Base-by-base conservation (phyloP, 495 filamentous ascomycete species). In the Haplographium delicatum region DNA sequence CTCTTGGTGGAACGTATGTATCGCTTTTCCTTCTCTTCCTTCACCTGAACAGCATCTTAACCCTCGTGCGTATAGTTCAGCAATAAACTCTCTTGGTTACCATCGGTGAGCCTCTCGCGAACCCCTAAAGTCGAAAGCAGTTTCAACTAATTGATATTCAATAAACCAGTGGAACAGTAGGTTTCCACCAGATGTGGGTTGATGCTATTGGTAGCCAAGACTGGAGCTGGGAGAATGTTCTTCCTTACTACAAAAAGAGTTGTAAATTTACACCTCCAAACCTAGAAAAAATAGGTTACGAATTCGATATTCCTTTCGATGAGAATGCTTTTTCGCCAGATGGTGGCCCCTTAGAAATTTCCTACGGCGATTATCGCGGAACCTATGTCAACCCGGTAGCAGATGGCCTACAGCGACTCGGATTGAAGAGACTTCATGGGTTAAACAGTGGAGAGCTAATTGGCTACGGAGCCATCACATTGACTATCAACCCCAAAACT, bases 241-340 rank as follows among this genome's bases (percentile, higher is more conserved):
- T 80, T 1, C 77, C 76, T 0, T 81, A 71, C 52, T 85, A 74
- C 49, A 63, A 80, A 51, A 75, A 74, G 35, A 74, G 69, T 39
- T 40, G 67, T 0, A 54, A 67, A 1, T 79, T 82, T 56, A 81
- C 78, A 0, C 64, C 72, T 0, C 80, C 81, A 1, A 64, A 78
- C 28, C 42, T 27, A 10, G 39, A 39, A 4, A n/a, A 82, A 78
- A 0, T n/a, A n/a, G n/a, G n/a, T n/a, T n/a, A n/a, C n/a, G n/a
- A n/a, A n/a, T n/a, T n/a, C n/a, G n/a, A n/a, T n/a, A n/a, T n/a
- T n/a, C n/a, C n/a, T n/a, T n/a, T n/a, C n/a, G n/a, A n/a, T n/a
- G n/a, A n/a, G n/a, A n/a, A n/a, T n/a, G n/a, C n/a, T n/a, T n/a
- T n/a, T n/a, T n/a, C n/a, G n/a, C n/a, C n/a, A n/a, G n/a, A n/a